Evolutionary conservation across 768 basidiomycete genomes (phyloP), one percentile per base, ranked within the genome.

Genomic region (Phylloporus sp.): DNA sequence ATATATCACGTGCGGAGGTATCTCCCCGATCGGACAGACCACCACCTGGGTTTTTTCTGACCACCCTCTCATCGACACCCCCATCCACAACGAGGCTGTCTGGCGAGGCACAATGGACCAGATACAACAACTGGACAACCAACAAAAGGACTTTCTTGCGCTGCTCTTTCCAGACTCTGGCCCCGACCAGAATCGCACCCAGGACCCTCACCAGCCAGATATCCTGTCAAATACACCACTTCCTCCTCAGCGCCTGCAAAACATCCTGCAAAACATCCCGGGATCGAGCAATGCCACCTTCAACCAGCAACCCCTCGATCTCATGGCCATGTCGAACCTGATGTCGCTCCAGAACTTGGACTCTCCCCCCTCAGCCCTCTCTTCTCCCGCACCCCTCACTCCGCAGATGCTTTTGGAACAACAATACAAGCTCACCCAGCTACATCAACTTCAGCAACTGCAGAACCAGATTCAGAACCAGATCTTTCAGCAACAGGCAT

Each of bases 401-500:
- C 74, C 80, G 6, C 79, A 84, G 41, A 64, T 80, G 54, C 68
- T 87, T 32, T 68, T 86, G 36, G 85, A 88, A 61, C 87, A 90
- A 59, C 88, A 91, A 66, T 80, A 88, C 72, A 86, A 85, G 65
- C 75, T 91, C 40, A 79, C 80, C 2, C 87, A 88, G 65, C 73
- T 92, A 4, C 90, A 87, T 55, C 84, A 87, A 65, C 73, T 88
- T 9, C 87, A 86, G 62, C 83, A 88, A 65, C 73, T 86, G 12
- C 88, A 94, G 63, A 84, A 86, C 53, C 86, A 91, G 71, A 88
- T 91, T 51, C 88, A 94, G 65, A 84, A 84, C 51, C 86, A 91
- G 74, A 88, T 91, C 53, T 88, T 92, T 53, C 91, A 93, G 62
- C 91, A 93, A 64, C 91, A 93, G 84, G 91, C 86, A 50, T 55